Evolutionary conservation across 495 filamentous ascomycete genomes (phyloP).

Genomic region (Podospora tetraspora): DNA sequence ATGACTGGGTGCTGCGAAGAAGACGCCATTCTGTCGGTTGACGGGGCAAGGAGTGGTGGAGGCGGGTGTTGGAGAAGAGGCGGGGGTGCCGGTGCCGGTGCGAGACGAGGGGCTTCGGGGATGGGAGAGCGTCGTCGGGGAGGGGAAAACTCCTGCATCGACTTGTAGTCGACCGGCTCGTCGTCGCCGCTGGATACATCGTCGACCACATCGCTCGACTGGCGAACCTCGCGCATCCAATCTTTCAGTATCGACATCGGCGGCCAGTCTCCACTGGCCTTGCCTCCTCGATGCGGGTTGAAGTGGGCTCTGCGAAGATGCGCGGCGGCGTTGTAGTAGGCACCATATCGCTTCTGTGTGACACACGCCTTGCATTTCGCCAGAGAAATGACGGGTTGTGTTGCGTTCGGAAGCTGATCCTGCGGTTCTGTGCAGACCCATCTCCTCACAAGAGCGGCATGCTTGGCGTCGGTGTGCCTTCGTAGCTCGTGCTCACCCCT

Average conservation of each 20-base stretch:
- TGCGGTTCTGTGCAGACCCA: conserved; percentile 64
- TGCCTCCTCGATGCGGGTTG: conserved; percentile 68
- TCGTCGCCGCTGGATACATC: conserved; percentile 44
- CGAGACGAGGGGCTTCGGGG: conserved; percentile 38
- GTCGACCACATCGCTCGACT: conserved; percentile 42
- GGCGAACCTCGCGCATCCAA: conserved; percentile 75
- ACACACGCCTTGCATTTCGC: conserved; percentile 85
- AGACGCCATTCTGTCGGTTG: conserved; percentile 19
- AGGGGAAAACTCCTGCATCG: conserved; percentile 38
- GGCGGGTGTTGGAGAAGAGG: conserved; percentile 40
- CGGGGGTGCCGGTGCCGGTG: conserved; percentile 45
- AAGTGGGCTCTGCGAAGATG: conserved; percentile 91
- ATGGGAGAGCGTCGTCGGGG: conserved; percentile 34
- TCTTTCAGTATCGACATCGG: conserved; percentile 78
- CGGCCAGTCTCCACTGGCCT: conserved; percentile 79
- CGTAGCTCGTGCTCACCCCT: conserved; percentile 91
- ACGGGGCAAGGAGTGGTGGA: conserved; percentile 26
- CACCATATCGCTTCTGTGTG: conserved; percentile 74
- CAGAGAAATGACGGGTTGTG: conserved; percentile 61
- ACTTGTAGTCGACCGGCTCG: conserved; percentile 37
- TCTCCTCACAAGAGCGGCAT: conserved; percentile 65
- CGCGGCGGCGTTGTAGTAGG: conserved; percentile 96
- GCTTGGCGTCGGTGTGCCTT: conserved; percentile 78
- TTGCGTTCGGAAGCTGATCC: conserved; percentile 34
- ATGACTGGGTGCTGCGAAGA: conserved; percentile 23